Percentiles rank a stretch among this genome's conserved stretches.
phyloP scores from a whole-genome alignment of 768 basidiomycete species.

The Boletellus ananas region DNA sequence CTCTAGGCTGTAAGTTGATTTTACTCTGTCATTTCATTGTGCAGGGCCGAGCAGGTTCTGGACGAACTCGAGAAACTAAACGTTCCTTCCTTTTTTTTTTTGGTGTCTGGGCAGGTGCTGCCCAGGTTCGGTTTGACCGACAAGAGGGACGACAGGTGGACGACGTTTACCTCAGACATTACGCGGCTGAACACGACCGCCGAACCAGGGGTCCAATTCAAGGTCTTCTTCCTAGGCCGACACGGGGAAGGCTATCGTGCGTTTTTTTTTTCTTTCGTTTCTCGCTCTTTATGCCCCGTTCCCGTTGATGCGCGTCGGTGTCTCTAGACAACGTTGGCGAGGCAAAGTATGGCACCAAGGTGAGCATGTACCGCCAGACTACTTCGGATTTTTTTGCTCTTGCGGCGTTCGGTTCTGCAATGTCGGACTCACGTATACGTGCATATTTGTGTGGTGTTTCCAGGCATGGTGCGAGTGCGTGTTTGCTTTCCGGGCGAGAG shows the following conservation, averaged over 20 bases:
- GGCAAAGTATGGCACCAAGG: slow-evolving; percentile 57
- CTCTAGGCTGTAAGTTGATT: slow-evolving; percentile 13
- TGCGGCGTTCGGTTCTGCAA: too few relatives aligned
- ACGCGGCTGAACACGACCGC: slow-evolving; percentile 31
- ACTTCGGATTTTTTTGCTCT: neutral
- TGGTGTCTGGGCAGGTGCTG: slow-evolving; percentile 11
- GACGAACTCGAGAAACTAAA: too few relatives aligned
- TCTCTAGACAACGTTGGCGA: slow-evolving; percentile 64
- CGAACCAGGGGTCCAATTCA: slow-evolving; percentile 28
- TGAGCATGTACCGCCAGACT: slow-evolving; percentile 12
- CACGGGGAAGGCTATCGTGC: slow-evolving; percentile 60
- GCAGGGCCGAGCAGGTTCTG: too few relatives aligned
- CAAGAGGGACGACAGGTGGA: slow-evolving; percentile 47
- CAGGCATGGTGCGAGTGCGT: slow-evolving; percentile 56
- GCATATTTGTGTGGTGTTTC: neutral
- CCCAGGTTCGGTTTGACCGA: slow-evolving; percentile 37
- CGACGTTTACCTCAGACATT: slow-evolving; percentile 38
- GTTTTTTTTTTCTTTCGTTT: neutral
- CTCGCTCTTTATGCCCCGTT: too few relatives aligned
- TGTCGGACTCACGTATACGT: too few relatives aligned
- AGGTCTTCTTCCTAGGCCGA: slow-evolving; percentile 61
- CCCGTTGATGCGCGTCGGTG: neutral
- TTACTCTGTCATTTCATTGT: neutral
- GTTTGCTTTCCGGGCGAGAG: slow-evolving; percentile 9
- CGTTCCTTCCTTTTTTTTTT: neutral